Evolutionary conservation across 495 filamentous ascomycete genomes (phyloP).

Genomic region (Penicillium paxilli): DNA sequence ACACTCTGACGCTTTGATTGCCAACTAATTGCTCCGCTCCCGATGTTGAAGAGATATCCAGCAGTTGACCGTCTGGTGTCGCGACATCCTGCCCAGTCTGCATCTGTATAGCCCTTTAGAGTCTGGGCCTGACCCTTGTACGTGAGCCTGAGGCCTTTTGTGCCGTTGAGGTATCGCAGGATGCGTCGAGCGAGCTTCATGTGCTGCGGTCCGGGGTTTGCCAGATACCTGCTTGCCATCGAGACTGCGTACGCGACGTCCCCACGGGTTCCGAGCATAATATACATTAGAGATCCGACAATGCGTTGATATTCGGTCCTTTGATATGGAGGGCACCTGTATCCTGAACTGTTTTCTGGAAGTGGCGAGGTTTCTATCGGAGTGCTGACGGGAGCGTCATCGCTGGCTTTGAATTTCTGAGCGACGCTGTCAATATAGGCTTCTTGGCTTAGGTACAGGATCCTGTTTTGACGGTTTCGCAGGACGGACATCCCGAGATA

Average conservation of each 20-base stretch:
- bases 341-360: conserved; percentile 6
- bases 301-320: conserved; percentile 16
- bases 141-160: conserved; percentile 14
- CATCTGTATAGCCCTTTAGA: conserved; percentile 21
- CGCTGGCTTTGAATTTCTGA: not conserved
- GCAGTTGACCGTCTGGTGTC: conserved; percentile 27
- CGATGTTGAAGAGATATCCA: conserved; percentile 39
- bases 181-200: conserved; percentile 16
- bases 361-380: conserved; percentile 8
- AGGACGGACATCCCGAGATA: conserved; percentile 34
- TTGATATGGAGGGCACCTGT: conserved; percentile 2
- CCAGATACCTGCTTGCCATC: conserved; percentile 11
- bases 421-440: not conserved
- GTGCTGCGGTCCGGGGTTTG: conserved; percentile 22
- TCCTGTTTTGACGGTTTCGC: conserved; percentile 22
- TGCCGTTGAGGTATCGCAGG: conserved; percentile 25
- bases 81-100: conserved; percentile 22
- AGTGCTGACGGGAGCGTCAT: conserved; percentile 10
- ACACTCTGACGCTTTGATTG: conserved; percentile 32
- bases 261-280: conserved; percentile 18
- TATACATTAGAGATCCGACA: conserved; percentile 26
- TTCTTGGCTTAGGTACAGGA: not conserved
- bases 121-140: conserved; percentile 18
- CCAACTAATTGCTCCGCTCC: conserved; percentile 37
- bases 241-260: conserved; percentile 22